Conservation (phyloP, 495 filamentous ascomycete genomes). For the Penicillium taxi region DNA sequence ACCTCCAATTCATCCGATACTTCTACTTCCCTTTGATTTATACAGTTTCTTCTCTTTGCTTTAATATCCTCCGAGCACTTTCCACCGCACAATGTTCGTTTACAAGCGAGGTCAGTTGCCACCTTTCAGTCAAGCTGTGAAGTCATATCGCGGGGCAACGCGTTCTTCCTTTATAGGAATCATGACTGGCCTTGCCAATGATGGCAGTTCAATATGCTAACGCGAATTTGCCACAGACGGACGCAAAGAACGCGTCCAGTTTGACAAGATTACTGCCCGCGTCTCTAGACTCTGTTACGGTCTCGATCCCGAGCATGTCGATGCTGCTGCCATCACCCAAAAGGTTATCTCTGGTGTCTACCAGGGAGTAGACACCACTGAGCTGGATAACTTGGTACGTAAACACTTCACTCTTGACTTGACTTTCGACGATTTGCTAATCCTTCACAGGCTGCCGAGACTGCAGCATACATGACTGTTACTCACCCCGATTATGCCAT, state of each 20-base stretch:
- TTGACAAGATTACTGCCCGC: conserved; percentile 99
- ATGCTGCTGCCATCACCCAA: conserved; percentile 95
- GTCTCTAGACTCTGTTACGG: conserved; percentile 97
- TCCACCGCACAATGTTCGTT: conserved; percentile 51
- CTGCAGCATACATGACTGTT: conserved; percentile 98
- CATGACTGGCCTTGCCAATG: conserved; percentile 19
- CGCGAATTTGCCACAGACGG: conserved; percentile 56
- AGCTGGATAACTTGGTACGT: conserved; percentile 92
- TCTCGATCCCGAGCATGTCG: conserved; percentile 91
- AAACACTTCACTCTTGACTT: background rate
- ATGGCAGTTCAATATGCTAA: conserved; percentile 14
- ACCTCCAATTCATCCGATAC: conserved; percentile 5
- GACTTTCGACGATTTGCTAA: background rate
- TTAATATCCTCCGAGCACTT: conserved; percentile 7
- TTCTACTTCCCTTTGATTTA: conserved; percentile 7
- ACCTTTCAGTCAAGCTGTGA: background rate
- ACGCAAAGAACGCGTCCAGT: conserved; percentile 99
- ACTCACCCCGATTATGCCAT: conserved; percentile 99
- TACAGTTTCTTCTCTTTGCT: conserved; percentile 1
- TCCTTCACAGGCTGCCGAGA: conserved; percentile 76
- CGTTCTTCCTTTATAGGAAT: conserved; percentile 1
- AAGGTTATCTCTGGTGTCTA: conserved; percentile 99
- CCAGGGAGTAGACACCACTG: conserved; percentile 91
- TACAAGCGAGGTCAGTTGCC: conserved; percentile 57
- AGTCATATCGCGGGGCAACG: conserved; percentile 4